Percentiles rank a stretch among this genome's conserved stretches.
Conservation (phyloP, 2,329 filamentous ascomycete genomes). For the Penicillium sp. region DNA sequence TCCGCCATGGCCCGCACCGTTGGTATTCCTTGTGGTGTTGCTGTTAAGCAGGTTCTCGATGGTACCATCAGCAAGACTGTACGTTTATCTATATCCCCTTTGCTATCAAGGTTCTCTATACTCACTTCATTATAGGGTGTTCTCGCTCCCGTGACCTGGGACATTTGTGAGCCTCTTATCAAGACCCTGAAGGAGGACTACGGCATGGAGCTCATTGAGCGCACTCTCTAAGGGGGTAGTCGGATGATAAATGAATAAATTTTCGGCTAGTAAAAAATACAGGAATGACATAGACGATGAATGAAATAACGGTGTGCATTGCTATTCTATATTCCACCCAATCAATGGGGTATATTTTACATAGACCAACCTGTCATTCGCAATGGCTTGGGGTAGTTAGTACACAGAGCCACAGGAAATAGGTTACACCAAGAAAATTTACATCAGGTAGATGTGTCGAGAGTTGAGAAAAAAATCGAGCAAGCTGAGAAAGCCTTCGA, state of each 20-base stretch:
- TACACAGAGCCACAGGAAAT: not conserved
- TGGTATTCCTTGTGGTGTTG: constrained; percentile 71
- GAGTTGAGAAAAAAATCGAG: not conserved
- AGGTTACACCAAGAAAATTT: not conserved
- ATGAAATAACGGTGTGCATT: constrained; percentile 8
- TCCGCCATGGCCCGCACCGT: constrained; percentile 76
- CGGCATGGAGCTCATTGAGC: constrained; percentile 70
- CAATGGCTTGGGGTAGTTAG: not conserved
- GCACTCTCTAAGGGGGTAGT: constrained; percentile 46
- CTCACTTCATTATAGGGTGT: constrained; percentile 51
- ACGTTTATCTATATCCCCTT: constrained; percentile 3
- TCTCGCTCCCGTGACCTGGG: constrained; percentile 70
- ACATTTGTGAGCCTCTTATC: constrained; percentile 71
- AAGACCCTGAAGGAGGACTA: constrained; percentile 76
- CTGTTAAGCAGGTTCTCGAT: constrained; percentile 74
- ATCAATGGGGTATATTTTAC: not conserved
- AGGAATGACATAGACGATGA: constrained; percentile 14
- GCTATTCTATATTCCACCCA: not conserved
- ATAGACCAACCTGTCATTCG: not conserved
- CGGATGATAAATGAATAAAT: not conserved
- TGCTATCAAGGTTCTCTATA: not conserved
- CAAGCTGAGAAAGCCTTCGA: not conserved
- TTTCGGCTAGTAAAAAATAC: not conserved
- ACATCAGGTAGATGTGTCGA: not conserved
- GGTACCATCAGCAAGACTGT: constrained; percentile 66